Evolutionary conservation across 768 basidiomycete genomes (phyloP).

Genomic region (Macrolepiota dolichaula): DNA sequence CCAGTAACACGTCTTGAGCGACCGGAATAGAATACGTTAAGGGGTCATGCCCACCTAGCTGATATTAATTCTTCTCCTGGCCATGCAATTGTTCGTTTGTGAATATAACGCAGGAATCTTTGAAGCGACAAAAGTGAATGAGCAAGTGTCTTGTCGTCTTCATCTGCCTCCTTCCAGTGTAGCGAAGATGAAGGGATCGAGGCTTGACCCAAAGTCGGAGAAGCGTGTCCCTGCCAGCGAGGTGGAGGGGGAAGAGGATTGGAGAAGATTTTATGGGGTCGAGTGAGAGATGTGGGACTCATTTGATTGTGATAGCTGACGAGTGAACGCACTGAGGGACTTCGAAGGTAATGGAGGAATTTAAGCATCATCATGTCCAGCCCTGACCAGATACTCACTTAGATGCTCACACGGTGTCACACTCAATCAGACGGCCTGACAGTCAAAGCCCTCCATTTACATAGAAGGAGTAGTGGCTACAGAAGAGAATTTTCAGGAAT

Average conservation of each 20-base stretch:
- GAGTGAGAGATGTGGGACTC: not conserved
- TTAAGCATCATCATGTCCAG: too few relatives aligned
- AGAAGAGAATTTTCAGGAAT: too few relatives aligned
- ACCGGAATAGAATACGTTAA: not conserved
- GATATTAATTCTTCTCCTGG: slow-evolving; percentile 4
- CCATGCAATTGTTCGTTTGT: slow-evolving; percentile 18
- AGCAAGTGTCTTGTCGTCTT: not conserved
- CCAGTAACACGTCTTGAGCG: not conserved
- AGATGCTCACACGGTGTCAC: too few relatives aligned
- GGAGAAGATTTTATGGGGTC: not conserved
- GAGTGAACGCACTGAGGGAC: too few relatives aligned
- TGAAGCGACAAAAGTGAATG: not conserved
- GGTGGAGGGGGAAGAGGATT: not conserved
- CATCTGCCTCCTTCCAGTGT: not conserved
- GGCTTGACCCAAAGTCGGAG: not conserved
- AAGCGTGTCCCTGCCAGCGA: not conserved
- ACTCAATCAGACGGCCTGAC: too few relatives aligned
- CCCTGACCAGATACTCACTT: too few relatives aligned
- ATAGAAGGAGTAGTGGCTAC: too few relatives aligned
- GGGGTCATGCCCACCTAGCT: not conserved
- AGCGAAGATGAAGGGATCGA: not conserved
- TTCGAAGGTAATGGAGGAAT: too few relatives aligned
- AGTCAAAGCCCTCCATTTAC: too few relatives aligned
- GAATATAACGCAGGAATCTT: slow-evolving; percentile 9
- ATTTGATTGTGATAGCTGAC: not conserved